These are phyloP conservation scores for Dysphania ambrosioides DNA, from an alignment of 148 eudicot genomes.

Conservation along the genomic window DNA sequence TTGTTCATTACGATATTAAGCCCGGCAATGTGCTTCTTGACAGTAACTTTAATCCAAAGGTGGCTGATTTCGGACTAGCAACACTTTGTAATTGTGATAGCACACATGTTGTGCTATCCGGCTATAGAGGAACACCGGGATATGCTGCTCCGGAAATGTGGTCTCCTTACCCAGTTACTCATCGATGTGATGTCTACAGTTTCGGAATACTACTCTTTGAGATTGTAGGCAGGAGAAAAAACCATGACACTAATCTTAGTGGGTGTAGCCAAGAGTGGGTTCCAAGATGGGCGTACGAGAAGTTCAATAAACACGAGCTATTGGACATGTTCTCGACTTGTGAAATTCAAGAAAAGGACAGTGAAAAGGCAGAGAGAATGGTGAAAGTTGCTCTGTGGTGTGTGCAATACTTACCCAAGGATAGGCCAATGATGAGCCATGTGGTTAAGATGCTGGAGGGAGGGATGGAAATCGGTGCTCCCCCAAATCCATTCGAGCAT, in stretches of 20 bases:
- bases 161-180: conserved; percentile 28
- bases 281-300: conserved; percentile 25
- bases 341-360: conserved; percentile 1
- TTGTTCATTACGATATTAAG: conserved; percentile 34
- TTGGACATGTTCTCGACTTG: conserved; percentile 12
- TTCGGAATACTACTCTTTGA: conserved; percentile 34
- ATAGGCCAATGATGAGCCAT: conserved; percentile 19
- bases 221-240: conserved; percentile 29
- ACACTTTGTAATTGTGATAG: conserved; percentile 20
- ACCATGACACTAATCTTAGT: conserved; percentile 20
- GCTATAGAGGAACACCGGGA: conserved; percentile 30
- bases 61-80: conserved; percentile 30
- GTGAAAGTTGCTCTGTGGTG: conserved; percentile 32
- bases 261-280: conserved; percentile 31
- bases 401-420: conserved; percentile 29
- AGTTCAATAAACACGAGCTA: conserved; percentile 20
- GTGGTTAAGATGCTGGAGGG: conserved; percentile 34
- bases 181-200: conserved; percentile 31
- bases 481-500: conserved; percentile 28
- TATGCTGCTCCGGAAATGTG: conserved; percentile 33
- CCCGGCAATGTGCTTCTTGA: conserved; percentile 33
- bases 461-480: conserved; percentile 10
- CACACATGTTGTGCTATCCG: conserved; percentile 26
- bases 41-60: conserved; percentile 23
- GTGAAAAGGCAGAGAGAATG: conserved; percentile 19